Conservation (phyloP, 2,329 filamentous ascomycete species). For the Ophiostoma australiae region DNA sequence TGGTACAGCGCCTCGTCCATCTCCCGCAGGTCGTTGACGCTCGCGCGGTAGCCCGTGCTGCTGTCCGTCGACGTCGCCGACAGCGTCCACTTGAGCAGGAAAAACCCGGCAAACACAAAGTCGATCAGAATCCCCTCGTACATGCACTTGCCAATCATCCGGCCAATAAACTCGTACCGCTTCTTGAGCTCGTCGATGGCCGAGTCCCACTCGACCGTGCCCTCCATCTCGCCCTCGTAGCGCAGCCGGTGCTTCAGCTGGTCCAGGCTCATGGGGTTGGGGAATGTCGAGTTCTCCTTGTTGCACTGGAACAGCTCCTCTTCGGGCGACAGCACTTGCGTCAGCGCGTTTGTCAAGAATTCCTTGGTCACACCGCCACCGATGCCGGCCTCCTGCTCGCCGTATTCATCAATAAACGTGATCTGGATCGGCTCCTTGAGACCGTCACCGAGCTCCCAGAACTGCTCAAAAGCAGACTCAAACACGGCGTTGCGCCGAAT, state of each 20-base stretch:
- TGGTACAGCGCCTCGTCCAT: constrained; percentile 88
- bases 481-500: constrained; percentile 78
- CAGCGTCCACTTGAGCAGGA: constrained; percentile 89
- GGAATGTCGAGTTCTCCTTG: constrained; percentile 79
- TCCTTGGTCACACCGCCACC: constrained; percentile 98
- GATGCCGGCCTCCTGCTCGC: constrained; percentile 82
- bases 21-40: constrained; percentile 87
- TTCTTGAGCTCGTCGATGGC: constrained; percentile 58
- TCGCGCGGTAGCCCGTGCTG: constrained; percentile 71
- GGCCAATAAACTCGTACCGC: constrained; percentile 85
- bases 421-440: constrained; percentile 96
- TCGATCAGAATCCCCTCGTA: constrained; percentile 96
- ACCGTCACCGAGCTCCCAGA: constrained; percentile 73
- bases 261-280: constrained; percentile 74
- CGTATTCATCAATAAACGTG: constrained; percentile 89
- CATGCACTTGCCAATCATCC: constrained; percentile 90
- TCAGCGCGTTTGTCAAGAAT: constrained; percentile 83
- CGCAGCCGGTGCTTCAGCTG: constrained; percentile 57
- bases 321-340: constrained; percentile 67
- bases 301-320: constrained; percentile 72
- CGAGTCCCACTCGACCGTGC: constrained; percentile 52
- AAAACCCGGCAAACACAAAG: constrained; percentile 89
- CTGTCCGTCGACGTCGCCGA: constrained; percentile 42
- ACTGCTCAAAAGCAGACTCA: constrained; percentile 76
- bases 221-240: constrained; percentile 47